Evolutionary conservation across 2,329 filamentous ascomycete genomes (phyloP).

Genomic region (Penicillium griseofulvum): DNA sequence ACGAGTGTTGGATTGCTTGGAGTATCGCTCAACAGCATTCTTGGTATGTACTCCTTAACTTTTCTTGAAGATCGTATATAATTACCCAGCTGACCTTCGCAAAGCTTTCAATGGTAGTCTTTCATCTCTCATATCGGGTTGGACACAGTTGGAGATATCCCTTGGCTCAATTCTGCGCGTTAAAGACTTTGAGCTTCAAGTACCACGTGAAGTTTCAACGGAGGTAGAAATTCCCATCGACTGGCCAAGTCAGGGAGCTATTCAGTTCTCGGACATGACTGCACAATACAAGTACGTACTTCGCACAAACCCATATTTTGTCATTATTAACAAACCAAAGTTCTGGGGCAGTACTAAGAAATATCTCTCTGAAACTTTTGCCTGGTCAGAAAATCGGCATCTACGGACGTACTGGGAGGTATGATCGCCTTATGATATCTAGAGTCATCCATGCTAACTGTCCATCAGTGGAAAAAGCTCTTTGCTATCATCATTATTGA

Average conservation of each 20-base stretch:
- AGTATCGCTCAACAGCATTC: neutral
- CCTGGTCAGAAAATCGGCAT: neutral
- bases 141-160: neutral
- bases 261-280: neutral
- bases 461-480: neutral
- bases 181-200: neutral
- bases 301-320: neutral
- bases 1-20: neutral
- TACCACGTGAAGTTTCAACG: neutral
- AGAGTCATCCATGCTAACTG: neutral
- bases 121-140: neutral
- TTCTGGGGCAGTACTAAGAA: neutral
- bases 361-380: neutral
- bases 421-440: neutral
- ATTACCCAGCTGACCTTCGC: neutral
- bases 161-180: neutral
- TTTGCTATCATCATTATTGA: neutral
- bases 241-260: neutral
- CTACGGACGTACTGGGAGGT: neutral
- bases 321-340: neutral
- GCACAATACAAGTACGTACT: neutral
- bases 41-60: neutral
- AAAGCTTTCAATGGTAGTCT: neutral
- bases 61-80: neutral
- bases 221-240: too few species aligned